Evolutionary conservation across 139 green algal genomes (phyloP).

Genomic region (Chloropicon primus): DNA sequence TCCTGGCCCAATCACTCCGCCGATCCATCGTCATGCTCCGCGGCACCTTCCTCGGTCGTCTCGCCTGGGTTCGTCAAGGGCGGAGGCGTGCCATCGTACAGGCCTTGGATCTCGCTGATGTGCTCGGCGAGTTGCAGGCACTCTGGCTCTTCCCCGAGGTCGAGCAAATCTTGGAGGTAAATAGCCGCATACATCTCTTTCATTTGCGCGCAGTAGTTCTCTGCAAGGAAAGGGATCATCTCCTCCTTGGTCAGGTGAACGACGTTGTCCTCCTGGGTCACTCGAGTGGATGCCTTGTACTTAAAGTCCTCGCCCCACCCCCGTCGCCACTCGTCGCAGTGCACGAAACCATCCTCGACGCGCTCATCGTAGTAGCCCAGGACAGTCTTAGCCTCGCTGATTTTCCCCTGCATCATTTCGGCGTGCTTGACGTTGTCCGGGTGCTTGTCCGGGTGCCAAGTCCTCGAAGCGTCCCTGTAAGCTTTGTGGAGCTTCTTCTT

Average conservation of each 20-base stretch:
- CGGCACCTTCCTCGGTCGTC: not conserved
- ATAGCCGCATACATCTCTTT: not conserved
- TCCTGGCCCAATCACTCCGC: too few species aligned
- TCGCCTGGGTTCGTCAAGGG: not conserved
- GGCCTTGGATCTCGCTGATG: not conserved
- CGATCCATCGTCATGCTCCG: not conserved
- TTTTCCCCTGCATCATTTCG: not conserved
- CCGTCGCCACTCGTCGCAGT: not conserved
- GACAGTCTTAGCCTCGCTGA: not conserved
- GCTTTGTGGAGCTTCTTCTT: not conserved
- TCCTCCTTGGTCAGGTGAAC: not conserved
- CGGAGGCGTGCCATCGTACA: not conserved
- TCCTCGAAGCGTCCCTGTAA: not conserved
- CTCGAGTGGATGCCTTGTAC: not conserved
- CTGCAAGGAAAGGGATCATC: not conserved
- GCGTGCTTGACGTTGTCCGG: not conserved
- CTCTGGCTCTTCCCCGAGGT: not conserved
- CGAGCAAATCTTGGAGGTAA: not conserved
- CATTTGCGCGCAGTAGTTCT: not conserved
- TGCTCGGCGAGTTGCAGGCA: not conserved
- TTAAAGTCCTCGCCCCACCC: not conserved
- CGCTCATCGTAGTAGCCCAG: not conserved
- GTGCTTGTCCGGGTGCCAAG: not conserved
- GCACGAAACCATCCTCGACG: not conserved
- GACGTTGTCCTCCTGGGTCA: not conserved